Evolutionary conservation across 768 basidiomycete genomes (phyloP).

Genomic region (Tylopilus sp.): DNA sequence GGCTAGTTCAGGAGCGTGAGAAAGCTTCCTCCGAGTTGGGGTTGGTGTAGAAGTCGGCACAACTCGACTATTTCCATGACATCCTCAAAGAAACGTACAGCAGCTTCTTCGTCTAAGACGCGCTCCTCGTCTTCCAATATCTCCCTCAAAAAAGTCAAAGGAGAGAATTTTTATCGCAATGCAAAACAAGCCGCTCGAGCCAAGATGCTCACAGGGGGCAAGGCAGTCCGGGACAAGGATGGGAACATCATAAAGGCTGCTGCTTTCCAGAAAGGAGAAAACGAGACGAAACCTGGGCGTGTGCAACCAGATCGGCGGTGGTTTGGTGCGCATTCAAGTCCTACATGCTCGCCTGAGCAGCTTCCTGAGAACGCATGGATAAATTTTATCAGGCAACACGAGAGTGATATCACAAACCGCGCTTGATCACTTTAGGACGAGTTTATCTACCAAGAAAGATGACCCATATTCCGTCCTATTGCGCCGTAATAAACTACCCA

Average conservation of each 20-base stretch:
- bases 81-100: slow-evolving; percentile 28
- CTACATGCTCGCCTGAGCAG: not conserved
- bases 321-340: slow-evolving; percentile 71
- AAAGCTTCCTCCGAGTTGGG: not conserved
- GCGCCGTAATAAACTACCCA: slow-evolving; percentile 92
- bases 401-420: slow-evolving; percentile 96
- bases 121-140: slow-evolving; percentile 46
- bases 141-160: slow-evolving; percentile 71
- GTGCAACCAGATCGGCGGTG: slow-evolving; percentile 95
- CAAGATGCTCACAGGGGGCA: slow-evolving; percentile 92
- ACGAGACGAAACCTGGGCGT: slow-evolving; percentile 82
- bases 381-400: slow-evolving; percentile 73
- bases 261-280: slow-evolving; percentile 94
- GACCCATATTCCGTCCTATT: slow-evolving; percentile 96
- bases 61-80: slow-evolving; percentile 22
- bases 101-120: slow-evolving; percentile 29
- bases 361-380: slow-evolving; percentile 6
- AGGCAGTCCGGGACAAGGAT: slow-evolving; percentile 84
- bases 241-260: slow-evolving; percentile 94
- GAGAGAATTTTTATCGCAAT: slow-evolving; percentile 98
- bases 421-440: slow-evolving; percentile 93
- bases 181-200: slow-evolving; percentile 80
- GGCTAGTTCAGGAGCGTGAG: slow-evolving; percentile 7
- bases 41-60: too few species aligned
- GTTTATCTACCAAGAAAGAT: slow-evolving; percentile 76